phyloP scores from a whole-genome alignment of 768 basidiomycete species.

The Calocera cornea region DNA sequence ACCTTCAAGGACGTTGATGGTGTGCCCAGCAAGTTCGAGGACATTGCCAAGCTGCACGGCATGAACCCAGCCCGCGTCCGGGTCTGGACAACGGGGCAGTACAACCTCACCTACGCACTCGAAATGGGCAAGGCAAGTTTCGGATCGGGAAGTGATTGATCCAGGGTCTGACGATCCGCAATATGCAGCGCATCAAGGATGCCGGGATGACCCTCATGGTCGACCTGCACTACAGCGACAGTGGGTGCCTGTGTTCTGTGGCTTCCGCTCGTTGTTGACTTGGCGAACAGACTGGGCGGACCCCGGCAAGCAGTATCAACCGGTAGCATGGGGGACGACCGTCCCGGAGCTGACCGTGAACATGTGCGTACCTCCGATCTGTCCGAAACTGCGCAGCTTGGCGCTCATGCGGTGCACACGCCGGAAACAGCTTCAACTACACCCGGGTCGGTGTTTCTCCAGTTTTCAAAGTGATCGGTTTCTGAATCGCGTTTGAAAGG shows the following conservation, averaged over 20 bases:
- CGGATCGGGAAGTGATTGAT: not conserved
- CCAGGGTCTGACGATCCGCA: too few species aligned
- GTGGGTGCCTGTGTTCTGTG: constrained; percentile 26
- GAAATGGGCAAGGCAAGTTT: constrained; percentile 32
- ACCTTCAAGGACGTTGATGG: constrained; percentile 33
- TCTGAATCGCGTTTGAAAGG: constrained; percentile 11
- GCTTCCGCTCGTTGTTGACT: constrained; percentile 12
- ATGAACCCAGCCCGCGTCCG: constrained; percentile 46
- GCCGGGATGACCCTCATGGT: constrained; percentile 43
- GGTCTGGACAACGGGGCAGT: constrained; percentile 48
- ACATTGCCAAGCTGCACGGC: constrained; percentile 40
- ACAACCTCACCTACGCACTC: constrained; percentile 38
- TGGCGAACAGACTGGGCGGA: constrained; percentile 40
- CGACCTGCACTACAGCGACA: constrained; percentile 52
- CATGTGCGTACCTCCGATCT: not conserved
- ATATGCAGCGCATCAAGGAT: constrained; percentile 30
- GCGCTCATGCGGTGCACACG: too few species aligned
- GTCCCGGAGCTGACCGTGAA: constrained; percentile 32
- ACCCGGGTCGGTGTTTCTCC: constrained; percentile 43
- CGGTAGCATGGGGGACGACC: constrained; percentile 39
- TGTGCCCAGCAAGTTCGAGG: constrained; percentile 32
- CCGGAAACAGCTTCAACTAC: constrained; percentile 16
- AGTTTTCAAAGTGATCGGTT: not conserved
- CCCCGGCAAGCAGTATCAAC: constrained; percentile 48
- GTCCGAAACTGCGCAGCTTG: not conserved